Base-by-base conservation (phyloP, 2,329 filamentous ascomycete genomes). In the Talaromyces sp. region DNA sequence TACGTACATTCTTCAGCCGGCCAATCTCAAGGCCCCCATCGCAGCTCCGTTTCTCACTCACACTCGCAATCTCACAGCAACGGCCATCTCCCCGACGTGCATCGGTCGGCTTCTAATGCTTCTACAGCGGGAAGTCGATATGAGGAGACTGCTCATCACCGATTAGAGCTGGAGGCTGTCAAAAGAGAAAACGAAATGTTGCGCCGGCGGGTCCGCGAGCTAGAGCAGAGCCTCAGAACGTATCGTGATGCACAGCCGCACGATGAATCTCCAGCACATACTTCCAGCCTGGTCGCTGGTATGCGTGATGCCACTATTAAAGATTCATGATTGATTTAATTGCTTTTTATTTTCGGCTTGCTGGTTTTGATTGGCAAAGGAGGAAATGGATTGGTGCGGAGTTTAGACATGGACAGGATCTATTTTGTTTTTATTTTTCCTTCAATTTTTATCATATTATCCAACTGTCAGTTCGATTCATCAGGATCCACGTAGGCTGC, bases 171-270 rank as follows among this genome's bases (percentile, higher is more conserved):
- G 26, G 78, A 80, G 53, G 66, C 70, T 1, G 71, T 79, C 35
- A 77, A 75, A 63, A 70, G 73, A 11, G 79, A 81, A 65, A 81
- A 81, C 56, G 79, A 81, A 59, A 65, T 69, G 31, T 68, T 81
- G 43, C 73, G 77, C 54, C 72, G 72, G 29, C 75, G 76, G 10
- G 73, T 81, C 10, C 72, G 74, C 46, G 79, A 80, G 43, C 65
- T 80, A 51, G 79, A 81, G 63, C 66, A 68, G 19, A 69, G 57
- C 29, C 54, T 77, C 48, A 74, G 70, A 63, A 72, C 69, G 32
- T 67, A 70, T 59, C 71, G 70, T 14, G 63, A 63, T 35, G 51
- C 61, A 12, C 59, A 58, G 21, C 54, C 59, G 29, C 27, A 51
- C 54, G 61, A 62, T 21, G 35, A 54, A 21, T 26, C 35, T 55